phyloP scores from a whole-genome alignment of 306 rosid genomes.

The Prunus persica region DNA sequence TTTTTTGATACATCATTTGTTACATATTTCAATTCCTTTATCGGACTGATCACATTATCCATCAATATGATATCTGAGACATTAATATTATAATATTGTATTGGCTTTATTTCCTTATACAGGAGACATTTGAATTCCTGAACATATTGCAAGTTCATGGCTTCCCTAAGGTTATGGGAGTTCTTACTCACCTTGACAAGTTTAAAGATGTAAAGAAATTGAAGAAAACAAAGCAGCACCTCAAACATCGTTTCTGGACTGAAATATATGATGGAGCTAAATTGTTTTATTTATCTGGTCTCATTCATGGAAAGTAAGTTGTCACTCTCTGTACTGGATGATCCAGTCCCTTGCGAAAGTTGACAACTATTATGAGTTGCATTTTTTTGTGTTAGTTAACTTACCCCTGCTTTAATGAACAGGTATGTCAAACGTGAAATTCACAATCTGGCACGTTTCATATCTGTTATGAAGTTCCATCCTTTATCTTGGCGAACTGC shows the following conservation, averaged over 20 bases:
- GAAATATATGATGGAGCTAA: conserved; percentile 94
- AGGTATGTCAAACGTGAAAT: conserved; percentile 90
- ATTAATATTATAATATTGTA: background rate
- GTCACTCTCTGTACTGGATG: conserved; percentile 1
- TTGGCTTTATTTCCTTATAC: conserved; percentile 19
- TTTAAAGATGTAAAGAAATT: conserved; percentile 81
- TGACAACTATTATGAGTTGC: background rate
- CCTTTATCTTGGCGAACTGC: conserved; percentile 85
- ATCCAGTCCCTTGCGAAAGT: background rate
- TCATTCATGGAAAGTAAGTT: conserved; percentile 84
- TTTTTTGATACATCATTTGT: background rate
- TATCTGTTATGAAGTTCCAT: conserved; percentile 93
- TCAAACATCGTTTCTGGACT: conserved; percentile 91
- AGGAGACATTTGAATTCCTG: conserved; percentile 98
- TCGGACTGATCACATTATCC: background rate
- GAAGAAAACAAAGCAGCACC: conserved; percentile 81
- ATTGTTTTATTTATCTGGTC: conserved; percentile 89
- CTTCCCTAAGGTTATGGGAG: conserved; percentile 94
- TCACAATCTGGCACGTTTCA: conserved; percentile 88
- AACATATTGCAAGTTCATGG: conserved; percentile 91
- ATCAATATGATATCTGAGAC: background rate
- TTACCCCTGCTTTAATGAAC: conserved; percentile 14
- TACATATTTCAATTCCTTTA: too few species aligned
- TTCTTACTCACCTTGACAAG: conserved; percentile 89
- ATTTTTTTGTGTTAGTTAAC: background rate